Conservation (phyloP, 345 rosid genomes). For the Murraya koenigii region DNA sequence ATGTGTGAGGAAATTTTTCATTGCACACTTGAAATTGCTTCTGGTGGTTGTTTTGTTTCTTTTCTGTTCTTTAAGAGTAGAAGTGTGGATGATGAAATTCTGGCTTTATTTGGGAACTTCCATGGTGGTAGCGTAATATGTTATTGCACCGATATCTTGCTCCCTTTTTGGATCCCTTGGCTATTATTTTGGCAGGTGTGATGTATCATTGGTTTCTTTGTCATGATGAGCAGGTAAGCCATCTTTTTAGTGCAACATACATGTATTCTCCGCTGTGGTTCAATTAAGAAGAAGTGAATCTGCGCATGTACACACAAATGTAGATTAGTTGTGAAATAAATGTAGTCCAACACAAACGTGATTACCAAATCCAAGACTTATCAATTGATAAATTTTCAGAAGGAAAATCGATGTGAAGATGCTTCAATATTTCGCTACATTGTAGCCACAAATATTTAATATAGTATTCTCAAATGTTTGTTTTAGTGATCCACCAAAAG, state of each 20-base stretch:
- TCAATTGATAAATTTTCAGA: neutral
- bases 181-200: slow-evolving; percentile 28
- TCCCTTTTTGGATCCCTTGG: no score
- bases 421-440: no score
- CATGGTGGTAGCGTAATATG: neutral
- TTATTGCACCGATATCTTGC: neutral
- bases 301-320: neutral
- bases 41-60: slow-evolving; percentile 5
- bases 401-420: no score
- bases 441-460: no score
- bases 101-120: neutral
- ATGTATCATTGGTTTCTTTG: slow-evolving; percentile 16
- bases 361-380: neutral
- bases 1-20: slow-evolving; percentile 1
- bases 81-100: neutral
- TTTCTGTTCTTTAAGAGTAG: neutral
- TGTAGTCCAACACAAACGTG: neutral
- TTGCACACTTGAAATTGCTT: slow-evolving; percentile 18
- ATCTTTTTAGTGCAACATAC: neutral
- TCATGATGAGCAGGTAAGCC: slow-evolving; percentile 27
- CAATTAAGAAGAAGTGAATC: neutral
- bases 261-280: no score
- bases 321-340: neutral
- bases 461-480: neutral
- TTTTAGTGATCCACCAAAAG: no score